Percentiles rank a stretch among this genome's conserved stretches.
phyloP scores from a whole-genome alignment of 1,284 basidiomycete species.

The Xerocomus minutiporus region DNA sequence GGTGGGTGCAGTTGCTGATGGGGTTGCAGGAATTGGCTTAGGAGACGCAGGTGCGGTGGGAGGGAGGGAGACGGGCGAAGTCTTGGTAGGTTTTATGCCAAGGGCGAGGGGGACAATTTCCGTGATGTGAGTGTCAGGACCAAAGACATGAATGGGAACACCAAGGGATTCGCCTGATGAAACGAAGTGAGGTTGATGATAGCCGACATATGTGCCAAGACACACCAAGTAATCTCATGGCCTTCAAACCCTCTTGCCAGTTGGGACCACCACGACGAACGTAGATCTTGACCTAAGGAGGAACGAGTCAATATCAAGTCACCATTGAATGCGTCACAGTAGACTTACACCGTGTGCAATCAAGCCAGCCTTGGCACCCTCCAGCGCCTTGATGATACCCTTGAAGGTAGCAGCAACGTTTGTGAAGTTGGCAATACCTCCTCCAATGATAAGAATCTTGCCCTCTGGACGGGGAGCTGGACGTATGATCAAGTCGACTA shows the following conservation, averaged over 20 bases:
- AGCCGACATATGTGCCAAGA: background rate
- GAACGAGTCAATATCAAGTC: background rate
- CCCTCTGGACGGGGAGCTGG: conserved; percentile 79
- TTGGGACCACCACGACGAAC: conserved; percentile 98
- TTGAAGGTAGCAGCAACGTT: conserved; percentile 99
- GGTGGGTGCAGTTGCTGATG: conserved; percentile 26
- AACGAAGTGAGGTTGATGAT: background rate
- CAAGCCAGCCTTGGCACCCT: conserved; percentile 87
- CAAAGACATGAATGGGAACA: conserved; percentile 95
- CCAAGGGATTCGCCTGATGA: conserved; percentile 80
- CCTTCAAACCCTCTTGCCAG: conserved; percentile 99
- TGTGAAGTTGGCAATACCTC: conserved; percentile 99
- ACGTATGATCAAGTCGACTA: conserved; percentile 92
- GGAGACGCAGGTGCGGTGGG: conserved; percentile 40
- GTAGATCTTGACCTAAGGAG: conserved; percentile 77
- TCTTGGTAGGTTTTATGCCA: conserved; percentile 59
- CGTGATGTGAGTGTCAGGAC: conserved; percentile 98
- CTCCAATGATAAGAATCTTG: conserved; percentile 99
- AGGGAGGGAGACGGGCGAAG: conserved; percentile 37
- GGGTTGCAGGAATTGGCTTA: conserved; percentile 28
- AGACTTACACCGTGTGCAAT: conserved; percentile 55
- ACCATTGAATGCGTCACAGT: background rate
- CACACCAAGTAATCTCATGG: conserved; percentile 89
- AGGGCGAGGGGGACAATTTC: conserved; percentile 97
- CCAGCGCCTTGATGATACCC: conserved; percentile 96